Percentiles rank a stretch among this genome's conserved stretches.
Conservation (phyloP, 495 filamentous ascomycete species). For the Trichoderma asperelloides region DNA sequence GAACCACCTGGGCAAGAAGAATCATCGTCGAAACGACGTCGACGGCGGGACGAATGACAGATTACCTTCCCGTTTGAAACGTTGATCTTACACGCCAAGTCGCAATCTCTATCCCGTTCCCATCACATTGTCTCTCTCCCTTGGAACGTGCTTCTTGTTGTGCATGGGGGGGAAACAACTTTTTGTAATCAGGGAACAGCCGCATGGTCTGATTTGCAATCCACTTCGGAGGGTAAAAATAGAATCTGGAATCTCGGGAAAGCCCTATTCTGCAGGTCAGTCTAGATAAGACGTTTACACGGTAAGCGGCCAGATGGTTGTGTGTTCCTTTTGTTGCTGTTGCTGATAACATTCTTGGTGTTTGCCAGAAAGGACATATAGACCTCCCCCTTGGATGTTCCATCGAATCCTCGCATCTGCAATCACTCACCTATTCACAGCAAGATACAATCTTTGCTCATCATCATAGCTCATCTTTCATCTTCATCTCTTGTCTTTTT, state of each 20-base stretch:
- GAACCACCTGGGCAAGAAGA: not conserved
- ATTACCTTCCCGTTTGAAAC: constrained; percentile 3
- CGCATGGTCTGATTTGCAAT: too few species aligned
- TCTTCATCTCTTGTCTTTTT: not conserved
- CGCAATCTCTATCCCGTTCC: not conserved
- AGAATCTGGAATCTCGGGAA: too few species aligned
- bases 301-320: not conserved
- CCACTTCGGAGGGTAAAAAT: too few species aligned
- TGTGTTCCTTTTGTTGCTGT: not conserved
- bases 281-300: too few species aligned
- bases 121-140: too few species aligned
- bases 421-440: not conserved
- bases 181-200: too few species aligned
- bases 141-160: too few species aligned
- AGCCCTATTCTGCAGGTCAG: too few species aligned
- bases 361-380: not conserved
- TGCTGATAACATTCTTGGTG: not conserved
- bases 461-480: not conserved
- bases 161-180: too few species aligned
- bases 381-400: not conserved
- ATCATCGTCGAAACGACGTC: not conserved
- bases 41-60: too few species aligned
- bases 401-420: not conserved
- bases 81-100: not conserved
- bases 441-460: not conserved